phyloP scores from a whole-genome alignment of 164 flowering plant genomes.

The Dillenia suffruticosa region DNA sequence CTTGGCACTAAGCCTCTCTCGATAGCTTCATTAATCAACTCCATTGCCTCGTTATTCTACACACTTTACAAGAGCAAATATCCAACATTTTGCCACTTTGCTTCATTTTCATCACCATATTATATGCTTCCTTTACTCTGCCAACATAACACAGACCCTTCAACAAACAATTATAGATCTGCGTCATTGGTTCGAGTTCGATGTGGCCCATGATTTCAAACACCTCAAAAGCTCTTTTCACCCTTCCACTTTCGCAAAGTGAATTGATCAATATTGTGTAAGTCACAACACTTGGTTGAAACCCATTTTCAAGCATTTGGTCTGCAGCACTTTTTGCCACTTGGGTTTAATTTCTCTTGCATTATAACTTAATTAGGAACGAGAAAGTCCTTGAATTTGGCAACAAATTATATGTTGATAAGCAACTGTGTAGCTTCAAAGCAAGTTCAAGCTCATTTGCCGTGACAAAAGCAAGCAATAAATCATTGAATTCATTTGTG shows the following conservation, averaged over 20 bases:
- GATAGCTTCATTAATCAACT: constrained; percentile 62
- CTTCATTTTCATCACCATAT: constrained; percentile 49
- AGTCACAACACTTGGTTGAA: constrained; percentile 45
- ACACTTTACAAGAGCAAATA: constrained; percentile 79
- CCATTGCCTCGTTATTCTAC: constrained; percentile 72
- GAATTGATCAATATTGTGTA: constrained; percentile 49
- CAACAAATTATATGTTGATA: constrained; percentile 26
- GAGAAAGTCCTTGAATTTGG: constrained; percentile 55
- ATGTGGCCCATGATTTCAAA: constrained; percentile 47
- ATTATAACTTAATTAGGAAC: constrained; percentile 39
- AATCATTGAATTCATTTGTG: constrained; percentile 36
- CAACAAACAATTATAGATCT: constrained; percentile 66
- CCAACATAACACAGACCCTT: constrained; percentile 90
- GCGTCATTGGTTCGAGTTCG: constrained; percentile 52
- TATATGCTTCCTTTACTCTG: constrained; percentile 67
- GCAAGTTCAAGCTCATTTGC: constrained; percentile 47
- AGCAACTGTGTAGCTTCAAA: constrained; percentile 25
- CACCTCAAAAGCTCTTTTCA: constrained; percentile 54
- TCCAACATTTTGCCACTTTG: constrained; percentile 42
- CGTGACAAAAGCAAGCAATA: constrained; percentile 37
- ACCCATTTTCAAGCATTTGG: constrained; percentile 52
- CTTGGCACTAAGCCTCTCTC: constrained; percentile 51
- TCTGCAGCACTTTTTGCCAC: constrained; percentile 44
- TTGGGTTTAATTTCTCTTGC: constrained; percentile 37
- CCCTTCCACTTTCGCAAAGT: constrained; percentile 52